Evolutionary conservation across 805 yeast species (phyloP).

Genomic region (Zygotorulaspora chibaensis): DNA sequence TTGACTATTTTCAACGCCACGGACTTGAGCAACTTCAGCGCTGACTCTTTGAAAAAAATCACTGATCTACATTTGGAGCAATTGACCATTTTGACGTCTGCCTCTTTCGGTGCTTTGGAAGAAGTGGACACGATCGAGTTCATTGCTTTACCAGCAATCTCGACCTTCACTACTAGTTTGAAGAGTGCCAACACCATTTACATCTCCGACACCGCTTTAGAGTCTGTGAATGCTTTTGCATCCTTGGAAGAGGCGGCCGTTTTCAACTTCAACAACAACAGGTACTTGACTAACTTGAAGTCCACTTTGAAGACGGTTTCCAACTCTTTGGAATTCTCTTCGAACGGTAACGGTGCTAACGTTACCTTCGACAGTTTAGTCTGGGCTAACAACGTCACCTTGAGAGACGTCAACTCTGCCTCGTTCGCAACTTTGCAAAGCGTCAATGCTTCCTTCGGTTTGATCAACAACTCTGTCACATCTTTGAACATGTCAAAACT

Average conservation of each 20-base stretch:
- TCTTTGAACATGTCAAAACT: constrained; percentile 52
- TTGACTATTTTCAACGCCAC: constrained; percentile 64
- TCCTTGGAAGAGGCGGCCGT: constrained; percentile 44
- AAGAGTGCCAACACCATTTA: constrained; percentile 65
- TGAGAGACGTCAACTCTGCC: constrained; percentile 74
- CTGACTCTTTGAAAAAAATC: constrained; percentile 73
- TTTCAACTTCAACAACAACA: constrained; percentile 89
- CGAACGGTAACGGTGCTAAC: constrained; percentile 75
- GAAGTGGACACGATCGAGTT: constrained; percentile 78
- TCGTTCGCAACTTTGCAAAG: constrained; percentile 61
- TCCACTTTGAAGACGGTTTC: constrained; percentile 72
- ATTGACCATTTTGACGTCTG: constrained; percentile 61
- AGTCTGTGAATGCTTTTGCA: constrained; percentile 60
- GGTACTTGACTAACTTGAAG: constrained; percentile 63
- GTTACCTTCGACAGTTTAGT: constrained; percentile 63
- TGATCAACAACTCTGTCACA: constrained; percentile 66
- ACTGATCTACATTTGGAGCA: constrained; percentile 63
- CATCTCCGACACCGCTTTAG: constrained; percentile 71
- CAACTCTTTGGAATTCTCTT: constrained; percentile 70
- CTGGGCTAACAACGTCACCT: constrained; percentile 84
- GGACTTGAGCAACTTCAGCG: constrained; percentile 58
- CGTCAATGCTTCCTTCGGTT: constrained; percentile 79
- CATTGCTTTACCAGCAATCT: constrained; percentile 83
- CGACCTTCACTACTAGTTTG: constrained; percentile 63
- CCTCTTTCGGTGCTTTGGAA: constrained; percentile 73